phyloP scores from a whole-genome alignment of 192 early-diverging fungal genomes.

The Gigaspora rosea region DNA sequence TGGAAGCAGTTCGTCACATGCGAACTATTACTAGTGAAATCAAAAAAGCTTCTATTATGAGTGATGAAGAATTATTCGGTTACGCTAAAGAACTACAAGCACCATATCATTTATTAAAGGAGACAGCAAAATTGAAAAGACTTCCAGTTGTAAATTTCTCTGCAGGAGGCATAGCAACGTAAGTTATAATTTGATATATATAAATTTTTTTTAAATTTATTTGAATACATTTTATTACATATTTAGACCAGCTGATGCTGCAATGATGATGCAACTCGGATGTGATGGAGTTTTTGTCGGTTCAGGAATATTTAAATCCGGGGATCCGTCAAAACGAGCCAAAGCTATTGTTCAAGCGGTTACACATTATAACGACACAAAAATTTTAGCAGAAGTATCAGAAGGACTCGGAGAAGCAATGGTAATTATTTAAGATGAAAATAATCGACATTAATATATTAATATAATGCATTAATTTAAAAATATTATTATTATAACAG shows the following conservation, averaged over 20 bases:
- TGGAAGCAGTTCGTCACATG: slow-evolving; percentile 96
- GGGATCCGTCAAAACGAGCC: slow-evolving; percentile 93
- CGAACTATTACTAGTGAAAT: slow-evolving; percentile 88
- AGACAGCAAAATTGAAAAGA: slow-evolving; percentile 82
- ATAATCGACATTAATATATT: background rate
- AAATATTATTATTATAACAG: background rate
- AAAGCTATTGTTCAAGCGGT: slow-evolving; percentile 95
- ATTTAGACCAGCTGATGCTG: slow-evolving; percentile 87
- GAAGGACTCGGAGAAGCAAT: slow-evolving; percentile 95
- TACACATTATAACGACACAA: slow-evolving; percentile 90
- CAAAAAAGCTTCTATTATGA: slow-evolving; percentile 79
- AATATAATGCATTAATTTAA: background rate
- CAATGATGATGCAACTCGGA: slow-evolving; percentile 99
- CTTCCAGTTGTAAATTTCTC: slow-evolving; percentile 99
- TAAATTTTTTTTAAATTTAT: background rate
- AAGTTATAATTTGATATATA: background rate
- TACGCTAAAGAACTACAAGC: slow-evolving; percentile 97
- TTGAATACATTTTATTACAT: background rate
- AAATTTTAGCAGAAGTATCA: slow-evolving; percentile 84
- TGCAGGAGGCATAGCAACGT: slow-evolving; percentile 93
- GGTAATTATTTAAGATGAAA: slow-evolving; percentile 74
- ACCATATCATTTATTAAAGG: slow-evolving; percentile 87
- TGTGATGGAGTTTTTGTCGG: slow-evolving; percentile 99
- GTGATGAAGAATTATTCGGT: slow-evolving; percentile 87
- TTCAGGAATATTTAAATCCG: slow-evolving; percentile 95